Percentiles rank a stretch among this genome's conserved stretches.
phyloP scores from a whole-genome alignment of 148 eudicot species.

The Amaranthus hypochondriacus region DNA sequence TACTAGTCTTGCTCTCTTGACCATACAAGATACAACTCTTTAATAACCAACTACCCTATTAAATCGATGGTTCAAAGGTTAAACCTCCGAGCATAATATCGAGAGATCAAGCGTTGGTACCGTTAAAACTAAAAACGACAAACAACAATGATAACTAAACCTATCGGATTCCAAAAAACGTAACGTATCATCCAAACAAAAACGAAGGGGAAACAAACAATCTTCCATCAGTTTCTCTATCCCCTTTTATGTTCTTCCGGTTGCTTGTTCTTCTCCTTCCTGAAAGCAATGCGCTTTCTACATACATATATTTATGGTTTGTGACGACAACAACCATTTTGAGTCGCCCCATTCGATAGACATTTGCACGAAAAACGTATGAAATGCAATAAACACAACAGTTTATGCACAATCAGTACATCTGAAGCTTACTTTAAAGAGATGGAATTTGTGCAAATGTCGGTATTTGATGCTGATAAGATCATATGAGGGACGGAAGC shows the following conservation, averaged over 20 bases:
- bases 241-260: neutral
- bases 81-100: no score
- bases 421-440: constrained; percentile 17
- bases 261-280: neutral
- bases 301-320: constrained; percentile 18
- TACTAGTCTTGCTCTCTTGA: constrained; percentile 23
- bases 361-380: constrained; percentile 15
- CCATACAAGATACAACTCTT: constrained; percentile 7
- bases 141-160: constrained; percentile 10
- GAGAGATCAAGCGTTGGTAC: no score
- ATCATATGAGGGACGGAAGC: neutral
- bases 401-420: constrained; percentile 31
- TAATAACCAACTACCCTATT: neutral
- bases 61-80: no score
- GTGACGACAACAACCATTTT: constrained; percentile 7
- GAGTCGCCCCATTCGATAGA: constrained; percentile 9
- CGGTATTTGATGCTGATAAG: neutral
- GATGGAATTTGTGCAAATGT: constrained; percentile 19
- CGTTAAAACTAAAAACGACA: constrained; percentile 14
- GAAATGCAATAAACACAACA: constrained; percentile 6
- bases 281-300: neutral
- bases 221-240: constrained; percentile 6
- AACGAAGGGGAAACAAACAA: neutral
- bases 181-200: constrained; percentile 15
- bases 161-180: constrained; percentile 5